Base-by-base conservation (phyloP, 2,329 filamentous ascomycete genomes). In the Neoascochyta sp. region DNA sequence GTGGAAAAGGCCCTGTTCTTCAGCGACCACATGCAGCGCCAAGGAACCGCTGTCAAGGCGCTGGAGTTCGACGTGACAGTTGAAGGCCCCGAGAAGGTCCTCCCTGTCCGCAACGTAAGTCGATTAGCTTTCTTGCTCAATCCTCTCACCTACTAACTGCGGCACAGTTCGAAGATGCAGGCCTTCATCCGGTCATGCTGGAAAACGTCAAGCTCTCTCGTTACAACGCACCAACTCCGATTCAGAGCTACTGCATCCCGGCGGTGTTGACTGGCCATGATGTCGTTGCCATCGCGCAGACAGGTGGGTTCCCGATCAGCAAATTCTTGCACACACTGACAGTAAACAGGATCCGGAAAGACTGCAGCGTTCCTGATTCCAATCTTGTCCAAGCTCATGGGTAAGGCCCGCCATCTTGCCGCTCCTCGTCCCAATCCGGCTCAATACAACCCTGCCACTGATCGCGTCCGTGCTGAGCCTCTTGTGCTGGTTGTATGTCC, bases 321-420 rank as follows among this genome's bases (percentile, higher is more conserved):
- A 22, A 11, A 1, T 18, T 14, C 15, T 22, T 21, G 8, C 24
- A 12, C 22, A 21, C 24, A 24, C 34, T 41, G 18, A 45, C 24
- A 33, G 1, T 11, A 2, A n/a, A 7, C 12, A 95, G 90, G 92
- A 12, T 96, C 90, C 15, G 92, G 92, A 29, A 98, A 98, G 71
- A 98, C 92, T 0, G 90, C 85, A 0, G 89, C 92, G 0, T 98
- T 92, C 55, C 66, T 98, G 4, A 78, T 95, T 32, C 92, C 92
- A 0, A 85, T 94, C 37, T 55, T 96, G 29, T 94, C 88, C 38
- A 83, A 85, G 60, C 68, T 98, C 13, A 95, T 96, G 87, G 92
- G 92, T 15, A 96, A 96, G 67, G 87, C 85, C 5, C 92, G 88
- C 67, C 89, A 88, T 65, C 68, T 95, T 5, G 81, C 82, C 1